Conservation (phyloP, 352 stramenopile genomes). For the Blastocystis sp. region DNA sequence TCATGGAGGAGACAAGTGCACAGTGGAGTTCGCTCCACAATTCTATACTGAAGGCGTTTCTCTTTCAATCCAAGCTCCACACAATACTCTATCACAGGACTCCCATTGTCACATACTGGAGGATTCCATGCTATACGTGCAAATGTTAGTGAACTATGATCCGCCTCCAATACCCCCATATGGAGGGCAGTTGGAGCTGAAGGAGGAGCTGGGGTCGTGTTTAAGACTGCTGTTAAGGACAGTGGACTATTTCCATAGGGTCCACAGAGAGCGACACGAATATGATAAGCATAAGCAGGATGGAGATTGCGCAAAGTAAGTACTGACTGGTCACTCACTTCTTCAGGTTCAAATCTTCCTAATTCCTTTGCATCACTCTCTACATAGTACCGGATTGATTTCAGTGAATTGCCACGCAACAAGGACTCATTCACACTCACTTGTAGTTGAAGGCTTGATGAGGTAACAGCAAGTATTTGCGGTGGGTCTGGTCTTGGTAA, state of each 20-base stretch:
- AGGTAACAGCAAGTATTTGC: background rate
- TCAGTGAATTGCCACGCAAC: background rate
- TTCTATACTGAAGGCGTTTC: background rate
- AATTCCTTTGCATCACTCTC: background rate
- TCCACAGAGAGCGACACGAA: background rate
- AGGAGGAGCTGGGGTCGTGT: background rate
- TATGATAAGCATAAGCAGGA: conserved; percentile 32
- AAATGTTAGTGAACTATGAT: conserved; percentile 21
- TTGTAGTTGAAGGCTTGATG: background rate
- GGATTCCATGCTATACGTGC: background rate
- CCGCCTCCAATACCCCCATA: background rate
- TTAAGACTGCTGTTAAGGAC: background rate
- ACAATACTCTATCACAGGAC: background rate
- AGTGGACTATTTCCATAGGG: conserved; percentile 27
- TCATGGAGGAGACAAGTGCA: background rate
- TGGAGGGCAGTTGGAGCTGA: background rate
- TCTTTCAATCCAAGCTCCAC: background rate
- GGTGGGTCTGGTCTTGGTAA: background rate
- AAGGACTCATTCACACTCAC: background rate
- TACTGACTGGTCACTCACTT: background rate
- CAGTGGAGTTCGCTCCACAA: background rate
- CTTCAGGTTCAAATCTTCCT: background rate
- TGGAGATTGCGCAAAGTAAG: background rate
- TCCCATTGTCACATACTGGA: conserved; percentile 32
- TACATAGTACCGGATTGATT: background rate